Evolutionary conservation across 331 rosid genomes (phyloP).

Genomic region (Arachis monticola): DNA sequence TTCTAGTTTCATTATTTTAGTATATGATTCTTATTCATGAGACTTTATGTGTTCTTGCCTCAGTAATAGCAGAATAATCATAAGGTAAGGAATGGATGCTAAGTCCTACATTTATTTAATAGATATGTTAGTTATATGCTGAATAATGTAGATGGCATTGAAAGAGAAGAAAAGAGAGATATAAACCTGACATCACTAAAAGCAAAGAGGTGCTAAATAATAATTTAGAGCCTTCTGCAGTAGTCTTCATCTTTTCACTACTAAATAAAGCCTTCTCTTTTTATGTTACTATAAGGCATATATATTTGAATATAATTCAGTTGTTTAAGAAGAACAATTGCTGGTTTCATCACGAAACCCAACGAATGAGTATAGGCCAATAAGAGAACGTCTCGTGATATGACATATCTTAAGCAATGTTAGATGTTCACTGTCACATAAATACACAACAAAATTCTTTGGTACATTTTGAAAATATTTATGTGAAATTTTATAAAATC

Average conservation of each 20-base stretch:
- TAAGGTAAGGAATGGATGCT: constrained; percentile 53
- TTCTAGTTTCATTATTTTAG: background rate
- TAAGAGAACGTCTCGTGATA: background rate
- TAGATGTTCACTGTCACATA: background rate
- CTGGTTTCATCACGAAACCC: too few relatives aligned
- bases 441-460: background rate
- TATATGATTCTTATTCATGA: background rate
- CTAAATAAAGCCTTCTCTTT: constrained; percentile 29
- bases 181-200: constrained; percentile 59
- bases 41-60: constrained; percentile 54
- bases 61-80: constrained; percentile 62
- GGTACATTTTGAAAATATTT: background rate
- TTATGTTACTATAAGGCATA: background rate
- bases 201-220: constrained; percentile 41
- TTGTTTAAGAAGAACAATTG: background rate
- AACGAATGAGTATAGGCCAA: too few relatives aligned
- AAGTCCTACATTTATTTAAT: constrained; percentile 52
- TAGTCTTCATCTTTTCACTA: constrained; percentile 50
- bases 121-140: background rate
- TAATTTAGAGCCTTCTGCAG: constrained; percentile 34
- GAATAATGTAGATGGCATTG: constrained; percentile 1
- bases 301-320: background rate
- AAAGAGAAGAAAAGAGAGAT: constrained; percentile 10
- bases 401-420: constrained; percentile 14
- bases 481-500: background rate